Base-by-base conservation (phyloP, 1,139 yeast genomes). In the Nakaseomyces nivariensis region DNA sequence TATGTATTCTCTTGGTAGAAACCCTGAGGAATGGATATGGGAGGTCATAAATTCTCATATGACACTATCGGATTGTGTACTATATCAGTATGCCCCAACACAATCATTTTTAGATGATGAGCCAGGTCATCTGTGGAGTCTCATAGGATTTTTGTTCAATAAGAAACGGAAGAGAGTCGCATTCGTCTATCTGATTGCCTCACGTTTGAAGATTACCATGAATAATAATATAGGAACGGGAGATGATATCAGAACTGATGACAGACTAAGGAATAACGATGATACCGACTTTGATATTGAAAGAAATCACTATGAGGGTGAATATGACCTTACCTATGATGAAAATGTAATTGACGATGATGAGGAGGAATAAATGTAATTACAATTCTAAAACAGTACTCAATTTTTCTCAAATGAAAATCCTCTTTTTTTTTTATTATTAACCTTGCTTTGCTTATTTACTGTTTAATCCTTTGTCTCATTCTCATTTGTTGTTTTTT, bases 141-240 rank as follows among this genome's bases (percentile, higher is more conserved):
- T 83, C 63, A 87, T 87, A 75, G 92, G 95, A 85, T 92, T 92
- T 66, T 81, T 92, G 48, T 89, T 86, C 69, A 92, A 88, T 69
- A 89, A 87, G 67, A 85, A 87, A 62, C 80, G 85, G 68, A 92
- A 90, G 70, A 77, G 97, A 55, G 97, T 92, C 3, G 88, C 95
- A 1, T 92, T 85, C 63, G 67, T 92, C 32, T 86, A 88, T 60
- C 64, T 84, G 45, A 69, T 70, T 36, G 77, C 78, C 2, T 64
- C 65, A 44, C 59, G 69, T 52, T 52, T 63, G 48, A 63, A 59
- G 42, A 44, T 48, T 43, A 58, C 57, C 2, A 47, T 41, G 11
- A 38, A 41, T 13, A 41, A 38, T 41, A 29, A n/a, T 25, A 45
- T 36, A 33, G 47, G 42, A 26, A 37, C 56, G 10, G 63, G 65